Conservation (phyloP, 352 stramenopile genomes). For the Blastocystis sp. region DNA sequence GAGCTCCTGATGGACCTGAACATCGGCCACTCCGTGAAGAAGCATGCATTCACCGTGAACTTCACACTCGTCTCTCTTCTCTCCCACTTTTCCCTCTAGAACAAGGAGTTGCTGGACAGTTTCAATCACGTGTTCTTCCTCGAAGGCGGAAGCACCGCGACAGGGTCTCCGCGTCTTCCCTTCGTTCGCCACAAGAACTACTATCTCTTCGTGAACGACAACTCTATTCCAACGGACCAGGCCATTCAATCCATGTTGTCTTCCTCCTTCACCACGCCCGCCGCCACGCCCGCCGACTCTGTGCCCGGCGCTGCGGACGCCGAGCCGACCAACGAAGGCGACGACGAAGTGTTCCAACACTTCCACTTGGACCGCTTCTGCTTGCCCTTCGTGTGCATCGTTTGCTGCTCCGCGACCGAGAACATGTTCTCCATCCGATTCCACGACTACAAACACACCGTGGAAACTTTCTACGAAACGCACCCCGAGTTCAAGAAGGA, state of each 20-base stretch:
- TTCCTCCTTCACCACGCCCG: background rate
- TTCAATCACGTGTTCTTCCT: constrained; percentile 30
- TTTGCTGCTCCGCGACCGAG: background rate
- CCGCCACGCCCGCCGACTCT: background rate
- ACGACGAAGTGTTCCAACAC: constrained; percentile 1
- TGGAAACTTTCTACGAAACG: background rate
- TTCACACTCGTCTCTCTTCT: constrained; percentile 4
- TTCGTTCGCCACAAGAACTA: constrained; percentile 20
- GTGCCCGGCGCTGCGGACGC: background rate
- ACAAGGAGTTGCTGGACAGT: background rate
- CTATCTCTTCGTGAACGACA: constrained; percentile 27
- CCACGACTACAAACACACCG: constrained; percentile 22
- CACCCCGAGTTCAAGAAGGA: background rate
- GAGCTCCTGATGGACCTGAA: constrained; percentile 30
- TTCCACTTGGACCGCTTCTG: background rate
- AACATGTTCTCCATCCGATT: constrained; percentile 26
- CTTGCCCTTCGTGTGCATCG: constrained; percentile 45
- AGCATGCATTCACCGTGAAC: background rate
- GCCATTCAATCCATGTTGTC: background rate
- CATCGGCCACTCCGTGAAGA: background rate
- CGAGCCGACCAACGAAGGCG: background rate
- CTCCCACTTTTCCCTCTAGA: background rate
- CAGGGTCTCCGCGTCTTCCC: background rate
- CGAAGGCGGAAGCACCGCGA: background rate
- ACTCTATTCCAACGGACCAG: background rate